These are phyloP conservation scores for Eryngium alpinum DNA, from an alignment of 140 eudicot species.

Conservation along the genomic window DNA sequence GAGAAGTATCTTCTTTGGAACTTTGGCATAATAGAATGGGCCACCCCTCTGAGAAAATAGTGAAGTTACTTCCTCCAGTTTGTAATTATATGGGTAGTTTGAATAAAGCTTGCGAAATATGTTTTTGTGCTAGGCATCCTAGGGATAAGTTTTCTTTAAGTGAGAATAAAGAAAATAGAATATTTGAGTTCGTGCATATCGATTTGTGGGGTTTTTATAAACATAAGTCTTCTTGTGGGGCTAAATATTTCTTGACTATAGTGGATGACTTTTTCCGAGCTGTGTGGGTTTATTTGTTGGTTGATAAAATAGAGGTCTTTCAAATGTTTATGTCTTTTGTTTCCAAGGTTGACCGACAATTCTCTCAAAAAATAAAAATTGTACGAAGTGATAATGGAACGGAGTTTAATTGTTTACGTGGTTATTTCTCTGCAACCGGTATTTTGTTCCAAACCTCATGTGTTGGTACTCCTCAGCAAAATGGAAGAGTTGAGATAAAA, in stretches of 20 bases:
- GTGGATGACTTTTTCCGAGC: not conserved
- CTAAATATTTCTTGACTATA: not conserved
- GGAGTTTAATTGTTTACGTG: not conserved
- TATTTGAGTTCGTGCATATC: not conserved
- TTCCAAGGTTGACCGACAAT: not conserved
- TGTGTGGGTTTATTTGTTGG: not conserved
- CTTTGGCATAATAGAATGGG: not conserved
- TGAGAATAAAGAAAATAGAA: too few relatives aligned
- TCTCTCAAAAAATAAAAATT: not conserved
- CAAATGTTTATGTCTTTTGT: not conserved
- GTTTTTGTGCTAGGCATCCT: not conserved
- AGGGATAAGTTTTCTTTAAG: not conserved
- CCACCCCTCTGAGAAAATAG: not conserved
- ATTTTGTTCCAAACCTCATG: not conserved
- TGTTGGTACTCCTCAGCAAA: constrained; percentile 2
- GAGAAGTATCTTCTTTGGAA: not conserved
- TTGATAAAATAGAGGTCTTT: not conserved
- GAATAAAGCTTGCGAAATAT: not conserved
- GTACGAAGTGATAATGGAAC: not conserved
- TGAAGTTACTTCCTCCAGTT: not conserved
- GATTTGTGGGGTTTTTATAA: not conserved
- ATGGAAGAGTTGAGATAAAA: not conserved
- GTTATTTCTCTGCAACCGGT: not conserved
- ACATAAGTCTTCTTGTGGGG: not conserved
- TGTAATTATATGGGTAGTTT: not conserved